Evolutionary conservation across 1,284 basidiomycete species (phyloP).

Genomic region (Tylopilus orsonianus): DNA sequence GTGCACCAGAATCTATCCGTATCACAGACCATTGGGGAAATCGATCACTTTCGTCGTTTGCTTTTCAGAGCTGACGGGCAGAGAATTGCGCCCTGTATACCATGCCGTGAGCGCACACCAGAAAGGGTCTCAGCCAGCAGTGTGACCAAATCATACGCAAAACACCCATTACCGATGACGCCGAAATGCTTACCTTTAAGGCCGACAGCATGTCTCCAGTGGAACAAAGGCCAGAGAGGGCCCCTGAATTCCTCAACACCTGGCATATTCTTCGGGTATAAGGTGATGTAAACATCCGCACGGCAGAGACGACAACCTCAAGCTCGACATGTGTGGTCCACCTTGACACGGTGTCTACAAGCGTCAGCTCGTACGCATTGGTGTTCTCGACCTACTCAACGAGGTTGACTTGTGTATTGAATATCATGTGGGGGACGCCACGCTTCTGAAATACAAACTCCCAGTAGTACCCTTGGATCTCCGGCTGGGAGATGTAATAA

Average conservation of each 20-base stretch:
- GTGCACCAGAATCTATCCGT: slow-evolving; percentile 36
- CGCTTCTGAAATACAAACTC: slow-evolving; percentile 45
- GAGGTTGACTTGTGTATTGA: slow-evolving; percentile 41
- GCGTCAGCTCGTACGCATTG: slow-evolving; percentile 40
- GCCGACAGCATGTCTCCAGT: slow-evolving; percentile 56
- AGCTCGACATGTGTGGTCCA: slow-evolving; percentile 36
- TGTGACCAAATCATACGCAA: slow-evolving; percentile 43
- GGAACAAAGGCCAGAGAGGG: slow-evolving; percentile 52
- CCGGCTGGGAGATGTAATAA: slow-evolving; percentile 46
- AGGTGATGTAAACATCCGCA: slow-evolving; percentile 47
- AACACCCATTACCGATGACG: slow-evolving; percentile 66
- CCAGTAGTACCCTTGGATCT: slow-evolving; percentile 51
- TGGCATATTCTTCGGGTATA: slow-evolving; percentile 44
- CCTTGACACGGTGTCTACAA: slow-evolving; percentile 38
- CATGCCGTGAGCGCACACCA: slow-evolving; percentile 12
- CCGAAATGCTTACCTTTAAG: slow-evolving; percentile 54
- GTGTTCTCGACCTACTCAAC: slow-evolving; percentile 46
- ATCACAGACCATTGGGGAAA: slow-evolving; percentile 51
- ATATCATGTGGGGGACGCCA: slow-evolving; percentile 41
- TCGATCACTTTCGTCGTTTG: slow-evolving; percentile 49
- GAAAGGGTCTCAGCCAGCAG: slow-evolving; percentile 11
- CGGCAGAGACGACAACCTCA: slow-evolving; percentile 43
- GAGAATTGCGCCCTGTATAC: slow-evolving; percentile 49
- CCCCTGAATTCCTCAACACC: slow-evolving; percentile 52
- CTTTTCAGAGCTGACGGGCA: slow-evolving; percentile 51